These are phyloP conservation scores for Leishmania mexicana DNA, from an alignment of 208 protist species.

Conservation along the genomic window DNA sequence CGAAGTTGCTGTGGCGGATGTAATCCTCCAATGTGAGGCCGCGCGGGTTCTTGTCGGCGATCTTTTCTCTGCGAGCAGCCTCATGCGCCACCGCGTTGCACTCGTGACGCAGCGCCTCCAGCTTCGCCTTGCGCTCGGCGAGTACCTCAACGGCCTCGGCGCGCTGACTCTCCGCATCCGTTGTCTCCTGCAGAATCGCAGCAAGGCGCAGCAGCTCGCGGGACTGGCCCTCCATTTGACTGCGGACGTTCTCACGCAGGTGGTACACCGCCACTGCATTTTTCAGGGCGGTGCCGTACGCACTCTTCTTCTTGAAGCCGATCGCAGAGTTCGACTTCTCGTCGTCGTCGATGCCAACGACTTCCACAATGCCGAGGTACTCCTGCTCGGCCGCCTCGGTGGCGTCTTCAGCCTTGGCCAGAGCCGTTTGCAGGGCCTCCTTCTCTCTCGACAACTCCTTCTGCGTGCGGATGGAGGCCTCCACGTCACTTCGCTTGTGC, in stretches of 20 bases:
- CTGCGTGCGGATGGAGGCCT: slow-evolving; percentile 29
- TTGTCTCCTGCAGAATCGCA: slow-evolving; percentile 50
- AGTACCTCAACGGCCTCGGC: slow-evolving; percentile 53
- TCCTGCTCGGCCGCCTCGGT: slow-evolving; percentile 37
- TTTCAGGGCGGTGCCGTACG: slow-evolving; percentile 33
- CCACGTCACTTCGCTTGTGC: slow-evolving; percentile 52
- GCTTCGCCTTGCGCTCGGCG: slow-evolving; percentile 54
- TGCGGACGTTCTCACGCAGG: slow-evolving; percentile 47
- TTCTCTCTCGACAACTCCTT: slow-evolving; percentile 43
- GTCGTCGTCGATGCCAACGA: slow-evolving; percentile 38
- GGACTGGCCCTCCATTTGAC: slow-evolving; percentile 45
- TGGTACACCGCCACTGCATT: slow-evolving; percentile 35
- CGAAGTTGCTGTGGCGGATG: slow-evolving; percentile 58
- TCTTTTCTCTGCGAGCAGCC: slow-evolving; percentile 51
- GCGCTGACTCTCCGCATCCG: slow-evolving; percentile 51
- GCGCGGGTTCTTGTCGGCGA: slow-evolving; percentile 44
- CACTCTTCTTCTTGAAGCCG: slow-evolving; percentile 38
- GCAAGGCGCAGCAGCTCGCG: slow-evolving; percentile 50
- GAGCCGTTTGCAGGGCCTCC: slow-evolving; percentile 25
- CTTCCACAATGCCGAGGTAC: slow-evolving; percentile 32
- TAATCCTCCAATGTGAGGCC: slow-evolving; percentile 50
- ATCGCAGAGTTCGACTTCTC: slow-evolving; percentile 25
- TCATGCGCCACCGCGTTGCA: slow-evolving; percentile 32
- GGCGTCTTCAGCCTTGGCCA: slow-evolving; percentile 24
- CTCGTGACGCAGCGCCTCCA: slow-evolving; percentile 49